Percentiles rank a stretch among this genome's conserved stretches.
These are phyloP conservation scores for Coemansia sp. DNA, from an alignment of 192 early-diverging fungal genomes.

Conservation along the genomic window DNA sequence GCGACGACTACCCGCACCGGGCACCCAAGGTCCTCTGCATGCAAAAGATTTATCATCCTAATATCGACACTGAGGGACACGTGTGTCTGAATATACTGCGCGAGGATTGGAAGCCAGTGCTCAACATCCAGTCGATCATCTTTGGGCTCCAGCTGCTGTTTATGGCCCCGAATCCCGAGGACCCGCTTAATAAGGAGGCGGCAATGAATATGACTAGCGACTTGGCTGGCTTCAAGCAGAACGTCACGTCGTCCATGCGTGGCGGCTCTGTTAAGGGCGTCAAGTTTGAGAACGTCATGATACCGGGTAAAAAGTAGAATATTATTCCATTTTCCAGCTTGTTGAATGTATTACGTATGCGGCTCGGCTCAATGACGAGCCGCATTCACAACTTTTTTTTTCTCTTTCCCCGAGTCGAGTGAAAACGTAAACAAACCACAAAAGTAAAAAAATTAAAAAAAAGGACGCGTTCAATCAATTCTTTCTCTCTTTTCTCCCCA, in stretches of 20 bases:
- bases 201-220: conserved; percentile 79
- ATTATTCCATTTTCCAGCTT: not conserved
- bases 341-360: not conserved
- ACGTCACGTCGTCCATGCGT: conserved; percentile 76
- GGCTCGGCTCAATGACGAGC: not conserved
- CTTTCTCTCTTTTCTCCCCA: conserved; percentile 6
- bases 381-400: too few species aligned
- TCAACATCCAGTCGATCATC: conserved; percentile 88
- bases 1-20: conserved; percentile 92
- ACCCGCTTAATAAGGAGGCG: conserved; percentile 98
- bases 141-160: conserved; percentile 94
- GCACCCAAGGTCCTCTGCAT: conserved; percentile 90
- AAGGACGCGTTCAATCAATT: conserved; percentile 11
- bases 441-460: conserved; percentile 9
- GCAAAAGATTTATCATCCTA: conserved; percentile 96
- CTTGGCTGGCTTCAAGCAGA: conserved; percentile 69
- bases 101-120: conserved; percentile 99
- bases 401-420: not conserved
- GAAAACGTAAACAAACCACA: conserved; percentile 18
- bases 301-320: not conserved
- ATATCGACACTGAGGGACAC: conserved; percentile 96
- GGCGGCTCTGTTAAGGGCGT: conserved; percentile 74
- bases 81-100: conserved; percentile 97
- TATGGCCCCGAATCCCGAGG: conserved; percentile 93
- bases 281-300: conserved; percentile 69